Evolutionary conservation across 768 basidiomycete genomes (phyloP).

Genomic region (Lactarius hengduanensis): DNA sequence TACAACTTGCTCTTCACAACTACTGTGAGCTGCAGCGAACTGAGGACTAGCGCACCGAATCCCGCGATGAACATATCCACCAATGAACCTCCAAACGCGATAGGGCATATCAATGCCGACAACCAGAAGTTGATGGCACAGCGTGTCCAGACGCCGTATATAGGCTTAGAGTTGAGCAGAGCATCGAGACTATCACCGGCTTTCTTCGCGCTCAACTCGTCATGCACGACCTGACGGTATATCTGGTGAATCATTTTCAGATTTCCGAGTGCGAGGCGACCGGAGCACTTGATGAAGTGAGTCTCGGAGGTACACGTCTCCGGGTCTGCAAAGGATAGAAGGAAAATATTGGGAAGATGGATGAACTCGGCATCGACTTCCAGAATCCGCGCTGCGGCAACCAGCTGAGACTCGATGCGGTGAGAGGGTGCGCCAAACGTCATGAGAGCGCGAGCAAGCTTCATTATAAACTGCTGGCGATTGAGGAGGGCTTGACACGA

Average conservation of each 20-base stretch:
- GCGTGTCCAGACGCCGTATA: conserved; percentile 62
- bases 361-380: conserved; percentile 89
- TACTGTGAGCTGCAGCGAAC: conserved; percentile 66
- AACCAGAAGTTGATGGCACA: conserved; percentile 66
- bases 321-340: conserved; percentile 83
- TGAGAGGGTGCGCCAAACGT: conserved; percentile 89
- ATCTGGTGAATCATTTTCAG: conserved; percentile 81
- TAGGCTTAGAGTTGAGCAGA: conserved; percentile 60
- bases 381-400: conserved; percentile 84
- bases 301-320: conserved; percentile 84
- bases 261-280: conserved; percentile 74
- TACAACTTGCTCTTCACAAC: conserved; percentile 75
- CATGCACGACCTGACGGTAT: conserved; percentile 85
- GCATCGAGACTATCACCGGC: conserved; percentile 61
- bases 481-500: conserved; percentile 62
- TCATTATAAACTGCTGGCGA: conserved; percentile 82
- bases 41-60: conserved; percentile 61
- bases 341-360: conserved; percentile 72
- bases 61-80: conserved; percentile 82
- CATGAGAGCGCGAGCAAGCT: conserved; percentile 84
- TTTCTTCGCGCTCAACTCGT: conserved; percentile 78
- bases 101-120: conserved; percentile 74
- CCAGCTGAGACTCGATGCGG: conserved; percentile 86
- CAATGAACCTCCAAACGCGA: conserved; percentile 82
- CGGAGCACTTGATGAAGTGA: conserved; percentile 77